Evolutionary conservation across 805 yeast genomes (phyloP).

Genomic region (Nakazawaea sp.): DNA sequence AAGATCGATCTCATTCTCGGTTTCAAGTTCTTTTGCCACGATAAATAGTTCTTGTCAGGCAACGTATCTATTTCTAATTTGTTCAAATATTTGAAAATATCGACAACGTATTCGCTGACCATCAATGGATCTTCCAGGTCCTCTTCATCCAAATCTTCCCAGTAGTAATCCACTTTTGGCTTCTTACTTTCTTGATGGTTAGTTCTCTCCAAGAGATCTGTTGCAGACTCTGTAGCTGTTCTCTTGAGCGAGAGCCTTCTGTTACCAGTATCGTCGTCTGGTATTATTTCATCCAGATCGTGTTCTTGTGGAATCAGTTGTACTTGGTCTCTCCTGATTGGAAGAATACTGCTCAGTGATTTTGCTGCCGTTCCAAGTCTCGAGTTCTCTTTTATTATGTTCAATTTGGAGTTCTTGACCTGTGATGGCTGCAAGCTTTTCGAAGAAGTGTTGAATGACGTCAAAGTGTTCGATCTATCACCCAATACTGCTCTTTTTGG

Average conservation of each 20-base stretch:
- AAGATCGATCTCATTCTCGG: conserved; percentile 82
- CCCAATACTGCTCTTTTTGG: conserved; percentile 10
- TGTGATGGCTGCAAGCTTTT: background rate
- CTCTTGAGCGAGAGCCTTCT: conserved; percentile 33
- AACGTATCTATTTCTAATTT: conserved; percentile 65
- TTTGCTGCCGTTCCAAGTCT: conserved; percentile 3
- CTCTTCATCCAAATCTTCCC: conserved; percentile 73
- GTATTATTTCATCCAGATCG: background rate
- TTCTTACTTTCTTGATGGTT: conserved; percentile 23
- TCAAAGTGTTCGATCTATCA: conserved; percentile 9
- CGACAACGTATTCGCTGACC: conserved; percentile 90
- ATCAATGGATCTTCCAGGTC: conserved; percentile 71
- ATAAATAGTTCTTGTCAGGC: conserved; percentile 65
- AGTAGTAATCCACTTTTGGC: conserved; percentile 34
- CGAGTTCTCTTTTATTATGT: conserved; percentile 5
- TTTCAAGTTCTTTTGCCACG: conserved; percentile 57
- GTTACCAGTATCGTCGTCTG: conserved; percentile 1
- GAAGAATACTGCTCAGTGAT: conserved; percentile 1
- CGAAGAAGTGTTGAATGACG: background rate
- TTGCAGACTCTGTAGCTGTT: conserved; percentile 48
- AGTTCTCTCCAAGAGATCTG: conserved; percentile 25
- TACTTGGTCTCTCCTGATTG: conserved; percentile 2
- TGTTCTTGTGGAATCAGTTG: background rate
- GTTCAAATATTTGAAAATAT: conserved; percentile 75
- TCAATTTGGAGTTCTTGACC: conserved; percentile 1